Evolutionary conservation across 1,139 yeast species (phyloP).

Genomic region (Nakaseomyces kungkrabaensis): DNA sequence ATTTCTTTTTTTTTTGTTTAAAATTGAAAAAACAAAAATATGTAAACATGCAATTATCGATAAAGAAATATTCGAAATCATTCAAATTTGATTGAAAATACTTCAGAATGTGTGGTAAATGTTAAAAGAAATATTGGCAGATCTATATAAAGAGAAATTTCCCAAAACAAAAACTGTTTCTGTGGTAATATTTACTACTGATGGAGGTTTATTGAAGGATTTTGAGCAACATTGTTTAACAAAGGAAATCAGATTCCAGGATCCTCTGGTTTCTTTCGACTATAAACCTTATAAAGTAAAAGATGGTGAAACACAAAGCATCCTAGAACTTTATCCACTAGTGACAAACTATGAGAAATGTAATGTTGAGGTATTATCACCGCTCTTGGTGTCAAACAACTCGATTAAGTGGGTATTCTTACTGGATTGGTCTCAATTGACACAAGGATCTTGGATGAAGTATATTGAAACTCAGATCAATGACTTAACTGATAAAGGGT

Average conservation of each 20-base stretch:
- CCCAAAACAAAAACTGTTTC: neutral
- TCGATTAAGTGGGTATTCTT: slow-evolving; percentile 12
- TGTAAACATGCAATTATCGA: too few species aligned
- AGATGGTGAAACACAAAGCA: neutral
- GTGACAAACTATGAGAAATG: neutral
- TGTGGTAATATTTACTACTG: neutral
- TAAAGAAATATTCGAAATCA: neutral
- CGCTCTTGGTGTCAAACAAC: neutral
- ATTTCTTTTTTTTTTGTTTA: too few species aligned
- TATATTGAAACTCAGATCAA: slow-evolving; percentile 4
- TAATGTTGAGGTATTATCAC: neutral
- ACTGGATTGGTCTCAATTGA: slow-evolving; percentile 15
- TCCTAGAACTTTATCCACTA: neutral
- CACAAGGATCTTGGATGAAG: slow-evolving; percentile 15
- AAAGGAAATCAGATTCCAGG: neutral
- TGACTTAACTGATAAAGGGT: slow-evolving; percentile 3
- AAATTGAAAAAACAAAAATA: too few species aligned
- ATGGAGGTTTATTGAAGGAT: neutral
- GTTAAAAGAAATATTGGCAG: slow-evolving; percentile 4
- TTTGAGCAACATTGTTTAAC: neutral
- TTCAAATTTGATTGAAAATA: neutral
- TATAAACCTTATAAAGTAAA: neutral
- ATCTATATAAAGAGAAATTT: neutral
- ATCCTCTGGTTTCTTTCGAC: neutral
- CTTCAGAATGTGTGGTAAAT: neutral